These are phyloP conservation scores for Oleoguttula mirabilis DNA, from an alignment of 495 filamentous ascomycete species.

Conservation along the genomic window DNA sequence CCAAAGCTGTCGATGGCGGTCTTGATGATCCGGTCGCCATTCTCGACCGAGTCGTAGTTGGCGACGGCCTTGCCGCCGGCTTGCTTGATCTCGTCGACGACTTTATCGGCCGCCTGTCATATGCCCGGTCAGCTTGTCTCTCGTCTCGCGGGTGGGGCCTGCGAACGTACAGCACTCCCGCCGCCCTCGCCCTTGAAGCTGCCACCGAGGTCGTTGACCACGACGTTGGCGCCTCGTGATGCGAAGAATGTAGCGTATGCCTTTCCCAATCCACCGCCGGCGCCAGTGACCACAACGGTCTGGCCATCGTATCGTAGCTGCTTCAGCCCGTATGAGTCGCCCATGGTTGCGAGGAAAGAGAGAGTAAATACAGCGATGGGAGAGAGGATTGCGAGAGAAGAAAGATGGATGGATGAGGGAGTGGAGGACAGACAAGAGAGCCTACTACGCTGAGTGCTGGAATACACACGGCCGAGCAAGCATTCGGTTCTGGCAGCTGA, in stretches of 20 bases:
- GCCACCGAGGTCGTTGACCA: slow-evolving; percentile 92
- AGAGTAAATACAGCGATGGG: no score
- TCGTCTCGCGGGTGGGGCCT: background rate
- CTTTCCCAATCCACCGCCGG: slow-evolving; percentile 88
- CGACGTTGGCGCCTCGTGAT: slow-evolving; percentile 84
- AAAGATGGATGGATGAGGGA: no score
- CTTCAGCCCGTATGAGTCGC: no score
- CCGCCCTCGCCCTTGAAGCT: slow-evolving; percentile 91
- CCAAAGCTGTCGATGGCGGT: slow-evolving; percentile 89
- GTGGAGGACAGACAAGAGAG: no score
- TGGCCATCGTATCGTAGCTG: slow-evolving; percentile 92
- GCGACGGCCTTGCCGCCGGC: slow-evolving; percentile 93
- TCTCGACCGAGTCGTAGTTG: slow-evolving; percentile 95
- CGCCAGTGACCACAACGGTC: slow-evolving; percentile 92
- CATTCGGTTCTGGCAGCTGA: no score
- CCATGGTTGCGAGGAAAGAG: no score
- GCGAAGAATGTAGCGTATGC: slow-evolving; percentile 88
- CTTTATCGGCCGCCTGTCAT: slow-evolving; percentile 76
- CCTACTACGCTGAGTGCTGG: no score
- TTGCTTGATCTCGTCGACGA: slow-evolving; percentile 86
- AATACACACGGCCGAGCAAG: no score
- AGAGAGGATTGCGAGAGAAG: no score
- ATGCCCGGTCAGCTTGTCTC: background rate
- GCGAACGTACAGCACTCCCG: slow-evolving; percentile 57
- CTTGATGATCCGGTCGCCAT: slow-evolving; percentile 91